A percentile compares a stretch with the other conserved stretches of the same genome.
Evolutionary conservation across 768 basidiomycete species (phyloP).

Genomic region (Wakefieldia striispora): DNA sequence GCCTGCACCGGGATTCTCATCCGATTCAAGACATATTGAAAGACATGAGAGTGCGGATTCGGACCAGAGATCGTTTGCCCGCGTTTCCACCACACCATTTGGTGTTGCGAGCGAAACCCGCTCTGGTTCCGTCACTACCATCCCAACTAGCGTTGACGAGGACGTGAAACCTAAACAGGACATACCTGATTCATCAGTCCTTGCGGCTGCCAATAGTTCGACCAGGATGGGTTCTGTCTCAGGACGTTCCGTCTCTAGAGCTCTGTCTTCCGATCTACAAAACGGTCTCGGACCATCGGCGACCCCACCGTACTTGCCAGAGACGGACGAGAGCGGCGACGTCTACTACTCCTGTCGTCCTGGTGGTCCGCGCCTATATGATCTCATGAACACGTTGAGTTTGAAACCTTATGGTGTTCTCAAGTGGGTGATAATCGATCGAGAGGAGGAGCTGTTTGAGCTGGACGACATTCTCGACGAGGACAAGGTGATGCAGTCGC

Average conservation of each 20-base stretch:
- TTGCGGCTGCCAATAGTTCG: background rate
- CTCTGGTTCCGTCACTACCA: constrained; percentile 1
- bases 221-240: constrained; percentile 6
- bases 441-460: constrained; percentile 76
- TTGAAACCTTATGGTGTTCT: constrained; percentile 63
- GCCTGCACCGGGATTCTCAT: constrained; percentile 6
- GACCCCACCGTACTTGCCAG: constrained; percentile 47
- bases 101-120: constrained; percentile 6
- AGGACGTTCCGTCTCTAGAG: constrained; percentile 12
- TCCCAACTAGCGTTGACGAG: constrained; percentile 14
- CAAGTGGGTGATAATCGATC: constrained; percentile 66
- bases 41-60: background rate
- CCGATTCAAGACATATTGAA: background rate
- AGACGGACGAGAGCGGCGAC: constrained; percentile 45
- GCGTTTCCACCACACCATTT: constrained; percentile 14
- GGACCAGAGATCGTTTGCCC: constrained; percentile 3
- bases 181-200: background rate
- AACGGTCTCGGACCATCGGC: constrained; percentile 53
- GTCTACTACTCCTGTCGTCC: constrained; percentile 63
- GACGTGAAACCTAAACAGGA: constrained; percentile 23
- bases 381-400: constrained; percentile 58
- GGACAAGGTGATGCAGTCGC: constrained; percentile 74
- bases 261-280: constrained; percentile 27
- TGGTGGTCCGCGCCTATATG: constrained; percentile 61
- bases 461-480: constrained; percentile 69